Percentiles rank a stretch among this genome's conserved stretches.
phyloP scores from a whole-genome alignment of 2,329 filamentous ascomycete genomes.

The Nothophaeocryptopus gaeumannii region DNA sequence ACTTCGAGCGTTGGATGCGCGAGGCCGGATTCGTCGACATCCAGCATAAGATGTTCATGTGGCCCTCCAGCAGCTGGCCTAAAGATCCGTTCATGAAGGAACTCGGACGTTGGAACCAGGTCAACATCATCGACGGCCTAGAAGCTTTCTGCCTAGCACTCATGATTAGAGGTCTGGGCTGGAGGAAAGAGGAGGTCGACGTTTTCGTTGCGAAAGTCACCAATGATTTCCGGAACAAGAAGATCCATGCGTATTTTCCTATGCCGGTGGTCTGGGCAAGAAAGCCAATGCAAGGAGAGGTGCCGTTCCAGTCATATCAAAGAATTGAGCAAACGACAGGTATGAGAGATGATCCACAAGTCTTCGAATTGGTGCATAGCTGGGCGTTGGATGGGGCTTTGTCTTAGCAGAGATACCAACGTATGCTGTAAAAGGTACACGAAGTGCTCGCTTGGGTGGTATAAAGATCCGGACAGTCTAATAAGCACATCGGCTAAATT shows the following conservation, averaged over 20 bases:
- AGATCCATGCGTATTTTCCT: conserved; percentile 39
- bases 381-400: background rate
- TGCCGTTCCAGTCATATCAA: conserved; percentile 3
- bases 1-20: conserved; percentile 40
- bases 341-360: too few relatives aligned
- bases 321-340: too few relatives aligned
- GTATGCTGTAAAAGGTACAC: background rate
- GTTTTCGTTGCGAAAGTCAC: conserved; percentile 39
- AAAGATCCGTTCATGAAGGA: conserved; percentile 51
- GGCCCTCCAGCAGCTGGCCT: conserved; percentile 47
- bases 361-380: background rate
- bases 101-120: conserved; percentile 46
- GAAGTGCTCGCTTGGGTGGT: background rate
- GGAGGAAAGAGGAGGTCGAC: conserved; percentile 45
- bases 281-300: conserved; percentile 29
- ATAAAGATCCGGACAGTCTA: too few relatives aligned
- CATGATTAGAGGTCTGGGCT: conserved; percentile 42
- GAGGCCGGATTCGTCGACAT: conserved; percentile 46
- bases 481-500: too few relatives aligned
- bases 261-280: conserved; percentile 38
- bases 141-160: conserved; percentile 44
- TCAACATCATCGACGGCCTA: conserved; percentile 42
- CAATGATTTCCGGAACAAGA: conserved; percentile 34
- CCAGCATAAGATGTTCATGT: conserved; percentile 39
- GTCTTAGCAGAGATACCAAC: too few relatives aligned